Conservation (phyloP, 225 moss, liverwort and hornwort genomes). For the Thuidium tamariscinum region DNA sequence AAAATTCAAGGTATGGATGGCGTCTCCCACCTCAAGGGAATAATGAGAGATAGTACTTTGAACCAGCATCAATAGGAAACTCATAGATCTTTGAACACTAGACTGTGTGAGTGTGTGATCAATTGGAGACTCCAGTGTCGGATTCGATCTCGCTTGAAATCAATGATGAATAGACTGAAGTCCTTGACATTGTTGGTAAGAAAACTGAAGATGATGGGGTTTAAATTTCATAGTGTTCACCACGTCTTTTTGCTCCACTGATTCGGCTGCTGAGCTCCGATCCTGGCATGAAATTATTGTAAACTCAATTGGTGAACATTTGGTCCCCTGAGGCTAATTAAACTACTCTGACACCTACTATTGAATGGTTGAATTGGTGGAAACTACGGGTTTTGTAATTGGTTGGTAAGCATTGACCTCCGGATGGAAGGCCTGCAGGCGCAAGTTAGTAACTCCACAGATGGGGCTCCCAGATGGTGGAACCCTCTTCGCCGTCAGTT, state of each 20-base stretch:
- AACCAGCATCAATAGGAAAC: neutral
- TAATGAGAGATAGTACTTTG: neutral
- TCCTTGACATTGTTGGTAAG: neutral
- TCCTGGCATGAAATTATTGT: no score
- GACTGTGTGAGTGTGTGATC: no score
- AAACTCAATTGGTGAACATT: neutral
- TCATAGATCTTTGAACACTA: neutral
- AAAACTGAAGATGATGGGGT: neutral
- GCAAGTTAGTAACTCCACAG: conserved; percentile 29
- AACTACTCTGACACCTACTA: neutral
- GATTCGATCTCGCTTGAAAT: neutral
- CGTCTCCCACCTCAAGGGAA: neutral
- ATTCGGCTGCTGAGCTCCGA: neutral
- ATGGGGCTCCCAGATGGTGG: conserved; percentile 34
- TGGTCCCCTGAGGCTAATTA: neutral
- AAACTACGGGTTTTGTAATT: neutral
- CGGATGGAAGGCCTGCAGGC: no score
- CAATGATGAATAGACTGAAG: neutral
- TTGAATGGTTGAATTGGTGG: neutral
- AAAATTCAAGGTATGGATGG: no score
- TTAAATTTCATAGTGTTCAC: neutral
- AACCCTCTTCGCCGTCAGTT: conserved; percentile 36
- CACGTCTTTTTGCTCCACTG: neutral
- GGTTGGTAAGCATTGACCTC: neutral
- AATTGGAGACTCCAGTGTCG: neutral